Evolutionary conservation across 768 basidiomycete species (phyloP).

Genomic region (Hypsizygus marmoreus): DNA sequence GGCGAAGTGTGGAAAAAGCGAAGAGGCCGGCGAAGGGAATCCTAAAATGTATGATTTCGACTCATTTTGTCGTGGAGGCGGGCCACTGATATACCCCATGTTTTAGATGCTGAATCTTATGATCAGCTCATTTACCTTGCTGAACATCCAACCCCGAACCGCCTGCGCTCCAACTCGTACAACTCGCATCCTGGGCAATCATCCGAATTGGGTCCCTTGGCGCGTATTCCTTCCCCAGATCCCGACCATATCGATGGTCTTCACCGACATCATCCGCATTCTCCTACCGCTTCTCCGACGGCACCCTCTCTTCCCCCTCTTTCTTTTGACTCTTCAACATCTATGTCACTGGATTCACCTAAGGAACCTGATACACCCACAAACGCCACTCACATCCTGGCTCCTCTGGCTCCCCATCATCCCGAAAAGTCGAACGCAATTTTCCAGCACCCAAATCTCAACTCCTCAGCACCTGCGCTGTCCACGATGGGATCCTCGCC

Average conservation of each 20-base stretch:
- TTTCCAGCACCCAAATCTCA: slow-evolving; percentile 79
- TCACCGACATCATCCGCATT: slow-evolving; percentile 64
- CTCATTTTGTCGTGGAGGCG: background rate
- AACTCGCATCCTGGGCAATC: slow-evolving; percentile 50
- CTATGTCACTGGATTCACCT: slow-evolving; percentile 36
- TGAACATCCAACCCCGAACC: slow-evolving; percentile 49
- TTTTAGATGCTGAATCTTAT: slow-evolving; percentile 67
- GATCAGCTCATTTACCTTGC: slow-evolving; percentile 59
- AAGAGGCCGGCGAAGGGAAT: slow-evolving; percentile 79
- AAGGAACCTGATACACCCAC: slow-evolving; percentile 43
- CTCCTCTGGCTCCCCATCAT: slow-evolving; percentile 36
- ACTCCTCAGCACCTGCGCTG: slow-evolving; percentile 89
- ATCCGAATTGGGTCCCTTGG: slow-evolving; percentile 70
- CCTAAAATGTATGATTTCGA: slow-evolving; percentile 68
- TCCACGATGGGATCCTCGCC: slow-evolving; percentile 54
- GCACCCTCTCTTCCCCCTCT: slow-evolving; percentile 47
- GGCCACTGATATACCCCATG: too few relatives aligned
- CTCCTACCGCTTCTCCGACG: slow-evolving; percentile 46
- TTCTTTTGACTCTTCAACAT: slow-evolving; percentile 59
- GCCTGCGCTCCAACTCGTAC: slow-evolving; percentile 85
- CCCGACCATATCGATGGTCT: slow-evolving; percentile 89
- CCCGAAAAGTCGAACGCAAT: slow-evolving; percentile 51
- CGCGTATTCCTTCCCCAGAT: slow-evolving; percentile 80
- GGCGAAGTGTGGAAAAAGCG: slow-evolving; percentile 70
- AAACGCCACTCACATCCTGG: slow-evolving; percentile 20